Percentiles rank a stretch among this genome's conserved stretches.
Evolutionary conservation across 2,329 filamentous ascomycete genomes (phyloP).

Genomic region (Helotiales sp.): DNA sequence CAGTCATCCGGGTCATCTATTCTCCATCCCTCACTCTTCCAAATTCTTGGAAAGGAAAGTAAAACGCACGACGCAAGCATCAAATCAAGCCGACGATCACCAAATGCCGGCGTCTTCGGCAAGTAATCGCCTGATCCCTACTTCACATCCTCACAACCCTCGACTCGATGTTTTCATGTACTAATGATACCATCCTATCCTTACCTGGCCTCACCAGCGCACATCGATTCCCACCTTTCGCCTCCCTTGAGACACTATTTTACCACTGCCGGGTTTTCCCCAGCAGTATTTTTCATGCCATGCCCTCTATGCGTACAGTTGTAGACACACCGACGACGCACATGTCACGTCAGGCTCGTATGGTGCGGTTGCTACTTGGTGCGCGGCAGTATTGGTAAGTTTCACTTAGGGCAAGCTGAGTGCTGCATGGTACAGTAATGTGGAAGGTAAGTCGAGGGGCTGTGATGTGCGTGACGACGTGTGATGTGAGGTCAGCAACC

Average conservation of each 20-base stretch:
- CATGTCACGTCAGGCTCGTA: no score
- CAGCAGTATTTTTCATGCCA: not conserved
- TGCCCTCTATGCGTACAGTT: not conserved
- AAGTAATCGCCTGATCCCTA: not conserved
- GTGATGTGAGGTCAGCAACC: not conserved
- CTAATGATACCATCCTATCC: slow-evolving; percentile 1
- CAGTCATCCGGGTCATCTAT: not conserved
- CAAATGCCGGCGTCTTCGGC: not conserved
- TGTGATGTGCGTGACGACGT: no score
- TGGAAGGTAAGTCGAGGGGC: not conserved
- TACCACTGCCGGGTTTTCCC: no score
- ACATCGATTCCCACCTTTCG: not conserved
- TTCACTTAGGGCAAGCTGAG: no score
- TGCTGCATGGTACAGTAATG: not conserved
- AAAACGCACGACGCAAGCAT: not conserved
- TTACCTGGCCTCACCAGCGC: not conserved
- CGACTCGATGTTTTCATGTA: no score
- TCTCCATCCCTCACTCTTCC: not conserved
- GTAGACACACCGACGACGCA: not conserved
- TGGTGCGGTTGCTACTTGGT: no score
- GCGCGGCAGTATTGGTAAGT: no score
- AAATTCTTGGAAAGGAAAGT: not conserved
- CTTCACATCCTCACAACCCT: not conserved
- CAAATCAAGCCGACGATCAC: not conserved
- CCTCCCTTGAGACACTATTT: not conserved